Percentiles rank a stretch among this genome's conserved stretches.
Evolutionary conservation across 164 flowering plant species (phyloP).

Genomic region (Vitis amurensis): DNA sequence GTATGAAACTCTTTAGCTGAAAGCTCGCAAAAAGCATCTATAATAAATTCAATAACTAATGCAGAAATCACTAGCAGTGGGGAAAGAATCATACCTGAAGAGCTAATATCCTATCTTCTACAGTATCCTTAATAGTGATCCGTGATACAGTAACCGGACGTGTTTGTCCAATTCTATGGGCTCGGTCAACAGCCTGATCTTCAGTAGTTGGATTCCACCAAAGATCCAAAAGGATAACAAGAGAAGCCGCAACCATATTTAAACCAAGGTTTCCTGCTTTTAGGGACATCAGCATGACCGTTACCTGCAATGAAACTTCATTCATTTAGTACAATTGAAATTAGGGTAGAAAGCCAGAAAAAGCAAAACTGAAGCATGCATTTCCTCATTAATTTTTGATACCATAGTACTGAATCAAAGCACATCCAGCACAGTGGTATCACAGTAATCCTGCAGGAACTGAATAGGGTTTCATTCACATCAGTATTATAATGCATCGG

Average conservation of each 20-base stretch:
- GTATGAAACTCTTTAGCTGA: too few species aligned
- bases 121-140: slow-evolving; percentile 78
- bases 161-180: slow-evolving; percentile 97
- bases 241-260: slow-evolving; percentile 96
- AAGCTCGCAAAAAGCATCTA: too few species aligned
- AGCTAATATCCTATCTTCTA: slow-evolving; percentile 88
- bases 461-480: background rate
- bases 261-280: slow-evolving; percentile 97
- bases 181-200: slow-evolving; percentile 96
- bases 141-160: slow-evolving; percentile 92
- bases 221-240: slow-evolving; percentile 87
- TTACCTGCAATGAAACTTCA: slow-evolving; percentile 52
- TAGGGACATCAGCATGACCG: slow-evolving; percentile 94
- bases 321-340: background rate
- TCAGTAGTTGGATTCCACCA: slow-evolving; percentile 99
- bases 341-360: background rate
- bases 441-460: too few species aligned
- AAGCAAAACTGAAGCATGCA: background rate
- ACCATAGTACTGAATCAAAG: background rate
- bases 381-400: background rate
- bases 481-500: background rate
- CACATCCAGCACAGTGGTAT: background rate
- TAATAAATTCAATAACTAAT: background rate
- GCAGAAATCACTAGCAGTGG: background rate
- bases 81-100: slow-evolving; percentile 61